Evolutionary conservation across 495 filamentous ascomycete species (phyloP).

Genomic region (Parmelia sp.): DNA sequence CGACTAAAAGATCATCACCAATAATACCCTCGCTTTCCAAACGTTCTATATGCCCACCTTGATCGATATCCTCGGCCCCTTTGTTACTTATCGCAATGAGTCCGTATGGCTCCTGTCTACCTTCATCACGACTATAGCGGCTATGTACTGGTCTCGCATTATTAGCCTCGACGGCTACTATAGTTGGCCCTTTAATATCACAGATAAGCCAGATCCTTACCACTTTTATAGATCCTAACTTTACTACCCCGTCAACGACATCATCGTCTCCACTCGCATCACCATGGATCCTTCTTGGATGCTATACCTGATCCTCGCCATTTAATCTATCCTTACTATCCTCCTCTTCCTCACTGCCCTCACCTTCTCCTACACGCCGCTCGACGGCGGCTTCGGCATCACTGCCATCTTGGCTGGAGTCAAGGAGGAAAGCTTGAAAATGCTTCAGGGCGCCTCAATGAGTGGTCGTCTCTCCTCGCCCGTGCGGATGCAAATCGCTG

Average conservation of each 20-base stretch:
- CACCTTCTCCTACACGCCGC: neutral
- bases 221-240: neutral
- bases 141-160: conserved; percentile 14
- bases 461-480: neutral
- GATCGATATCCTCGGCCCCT: conserved; percentile 11
- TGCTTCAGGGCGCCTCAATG: conserved; percentile 16
- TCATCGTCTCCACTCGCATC: neutral
- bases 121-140: conserved; percentile 7
- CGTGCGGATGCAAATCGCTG: neutral
- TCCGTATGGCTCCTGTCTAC: conserved; percentile 7
- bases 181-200: neutral
- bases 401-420: conserved; percentile 6
- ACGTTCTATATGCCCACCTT: conserved; percentile 11
- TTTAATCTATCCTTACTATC: conserved; percentile 8
- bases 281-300: conserved; percentile 14
- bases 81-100: neutral
- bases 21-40: neutral
- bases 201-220: no score
- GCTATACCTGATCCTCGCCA: conserved; percentile 9
- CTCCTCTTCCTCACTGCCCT: conserved; percentile 1
- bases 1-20: conserved; percentile 17
- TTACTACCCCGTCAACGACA: conserved; percentile 9
- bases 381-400: conserved; percentile 11
- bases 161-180: neutral
- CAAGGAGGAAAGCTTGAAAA: conserved; percentile 3